These are phyloP conservation scores for Macaranga tanarius DNA, from an alignment of 441 rosid species.

Conservation along the genomic window DNA sequence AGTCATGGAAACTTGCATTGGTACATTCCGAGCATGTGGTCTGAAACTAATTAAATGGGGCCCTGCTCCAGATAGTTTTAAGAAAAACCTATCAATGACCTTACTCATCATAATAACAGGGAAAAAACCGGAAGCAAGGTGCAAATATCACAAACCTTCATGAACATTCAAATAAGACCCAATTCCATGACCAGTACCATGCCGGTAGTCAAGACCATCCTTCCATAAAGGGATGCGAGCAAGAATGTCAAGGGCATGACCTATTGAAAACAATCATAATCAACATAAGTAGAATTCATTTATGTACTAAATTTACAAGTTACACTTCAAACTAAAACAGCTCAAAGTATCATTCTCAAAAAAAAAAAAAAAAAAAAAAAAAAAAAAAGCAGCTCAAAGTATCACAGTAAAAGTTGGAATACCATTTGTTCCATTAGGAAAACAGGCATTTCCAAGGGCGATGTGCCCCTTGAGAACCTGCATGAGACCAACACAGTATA, in stretches of 20 bases:
- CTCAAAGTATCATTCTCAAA: constrained; percentile 13
- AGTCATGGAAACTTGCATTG: constrained; percentile 95
- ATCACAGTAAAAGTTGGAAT: constrained; percentile 16
- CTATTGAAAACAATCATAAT: constrained; percentile 32
- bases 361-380: constrained; percentile 1
- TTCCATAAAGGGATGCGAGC: constrained; percentile 91
- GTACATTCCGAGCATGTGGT: constrained; percentile 74
- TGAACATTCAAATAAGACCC: constrained; percentile 95
- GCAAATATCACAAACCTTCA: constrained; percentile 62
- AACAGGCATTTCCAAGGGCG: constrained; percentile 74
- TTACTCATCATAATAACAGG: constrained; percentile 14
- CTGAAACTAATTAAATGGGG: constrained; percentile 90
- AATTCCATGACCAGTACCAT: constrained; percentile 98
- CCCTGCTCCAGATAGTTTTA: constrained; percentile 47
- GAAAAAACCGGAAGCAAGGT: background rate
- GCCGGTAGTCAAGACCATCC: constrained; percentile 90
- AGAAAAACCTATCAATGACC: constrained; percentile 12
- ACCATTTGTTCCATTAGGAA: constrained; percentile 94
- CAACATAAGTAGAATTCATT: background rate
- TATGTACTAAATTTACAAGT: background rate
- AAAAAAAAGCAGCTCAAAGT: constrained; percentile 16
- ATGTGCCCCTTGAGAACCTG: constrained; percentile 97
- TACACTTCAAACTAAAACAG: background rate
- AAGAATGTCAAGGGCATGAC: constrained; percentile 86
- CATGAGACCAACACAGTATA: background rate